phyloP scores from a whole-genome alignment of 306 rosid genomes.

The Lathyrus oleraceus region DNA sequence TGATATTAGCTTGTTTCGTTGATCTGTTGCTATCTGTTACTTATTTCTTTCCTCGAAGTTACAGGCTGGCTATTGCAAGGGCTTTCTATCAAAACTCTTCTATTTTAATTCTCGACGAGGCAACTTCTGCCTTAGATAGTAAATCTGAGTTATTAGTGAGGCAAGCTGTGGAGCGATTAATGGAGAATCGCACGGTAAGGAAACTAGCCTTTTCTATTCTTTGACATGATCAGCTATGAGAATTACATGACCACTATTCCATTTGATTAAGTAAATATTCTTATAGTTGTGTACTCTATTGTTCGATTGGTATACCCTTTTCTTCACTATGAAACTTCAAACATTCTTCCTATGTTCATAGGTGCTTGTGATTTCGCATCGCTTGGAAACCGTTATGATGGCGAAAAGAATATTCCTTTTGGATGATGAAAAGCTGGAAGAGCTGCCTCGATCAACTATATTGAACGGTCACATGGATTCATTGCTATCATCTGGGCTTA shows the following conservation, averaged over 20 bases:
- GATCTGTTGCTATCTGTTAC: background rate
- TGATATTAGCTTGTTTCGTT: no score
- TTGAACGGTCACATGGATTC: slow-evolving; percentile 41
- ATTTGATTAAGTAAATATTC: background rate
- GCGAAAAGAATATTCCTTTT: slow-evolving; percentile 72
- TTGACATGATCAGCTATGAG: background rate
- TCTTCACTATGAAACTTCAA: slow-evolving; percentile 1
- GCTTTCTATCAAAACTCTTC: slow-evolving; percentile 81
- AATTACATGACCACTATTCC: no score
- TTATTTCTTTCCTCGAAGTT: slow-evolving; percentile 32
- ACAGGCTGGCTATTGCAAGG: slow-evolving; percentile 86
- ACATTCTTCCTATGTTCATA: slow-evolving; percentile 35
- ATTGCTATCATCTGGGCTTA: slow-evolving; percentile 47
- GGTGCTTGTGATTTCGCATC: slow-evolving; percentile 94
- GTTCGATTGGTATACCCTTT: slow-evolving; percentile 1
- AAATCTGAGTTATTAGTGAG: slow-evolving; percentile 73
- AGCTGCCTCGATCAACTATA: slow-evolving; percentile 57
- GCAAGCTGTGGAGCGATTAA: slow-evolving; percentile 72
- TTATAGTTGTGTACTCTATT: background rate
- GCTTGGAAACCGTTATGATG: slow-evolving; percentile 81
- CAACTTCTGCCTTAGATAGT: slow-evolving; percentile 88
- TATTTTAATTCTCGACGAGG: slow-evolving; percentile 81
- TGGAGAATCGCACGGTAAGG: slow-evolving; percentile 80
- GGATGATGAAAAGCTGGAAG: slow-evolving; percentile 69
- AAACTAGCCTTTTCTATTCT: slow-evolving; percentile 22